Evolutionary conservation across 2,329 filamentous ascomycete species (phyloP).

Genomic region (Fusarium pseudograminearum): DNA sequence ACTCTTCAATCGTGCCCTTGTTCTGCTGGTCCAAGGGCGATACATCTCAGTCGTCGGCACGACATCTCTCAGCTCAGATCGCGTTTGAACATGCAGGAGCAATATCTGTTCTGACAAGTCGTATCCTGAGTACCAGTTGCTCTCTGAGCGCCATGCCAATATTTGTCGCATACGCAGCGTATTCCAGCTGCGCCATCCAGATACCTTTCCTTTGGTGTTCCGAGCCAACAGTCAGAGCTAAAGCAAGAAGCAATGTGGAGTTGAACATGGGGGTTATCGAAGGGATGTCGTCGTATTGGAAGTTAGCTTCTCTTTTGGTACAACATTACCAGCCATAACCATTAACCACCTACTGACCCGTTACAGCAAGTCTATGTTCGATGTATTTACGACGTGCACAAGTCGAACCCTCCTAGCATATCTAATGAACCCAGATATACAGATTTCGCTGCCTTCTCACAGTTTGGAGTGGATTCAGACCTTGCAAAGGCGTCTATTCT

Average conservation of each 20-base stretch:
- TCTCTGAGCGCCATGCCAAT: background rate
- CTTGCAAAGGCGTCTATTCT: background rate
- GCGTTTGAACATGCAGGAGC: background rate
- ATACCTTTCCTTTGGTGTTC: constrained; percentile 15
- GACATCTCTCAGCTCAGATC: background rate
- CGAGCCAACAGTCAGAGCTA: rapidly evolving
- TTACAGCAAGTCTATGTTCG: background rate
- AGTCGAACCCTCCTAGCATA: rapidly evolving
- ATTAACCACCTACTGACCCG: rapidly evolving
- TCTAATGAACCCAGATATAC: background rate
- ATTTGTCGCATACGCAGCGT: constrained; percentile 12
- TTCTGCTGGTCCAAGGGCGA: constrained; percentile 10
- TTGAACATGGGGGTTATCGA: background rate
- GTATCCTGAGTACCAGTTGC: rapidly evolving
- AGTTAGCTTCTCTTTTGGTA: background rate
- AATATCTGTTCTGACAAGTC: background rate
- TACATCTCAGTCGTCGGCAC: background rate
- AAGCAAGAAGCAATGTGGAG: background rate
- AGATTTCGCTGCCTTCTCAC: rapidly evolving
- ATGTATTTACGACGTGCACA: background rate
- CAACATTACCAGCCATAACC: rapidly evolving
- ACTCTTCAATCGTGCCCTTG: constrained; percentile 3
- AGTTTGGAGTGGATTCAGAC: background rate
- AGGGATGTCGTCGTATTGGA: background rate
- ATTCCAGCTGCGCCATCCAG: background rate